Base-by-base conservation (phyloP, 2,329 filamentous ascomycete species). In the Escovopsis sp. region DNA sequence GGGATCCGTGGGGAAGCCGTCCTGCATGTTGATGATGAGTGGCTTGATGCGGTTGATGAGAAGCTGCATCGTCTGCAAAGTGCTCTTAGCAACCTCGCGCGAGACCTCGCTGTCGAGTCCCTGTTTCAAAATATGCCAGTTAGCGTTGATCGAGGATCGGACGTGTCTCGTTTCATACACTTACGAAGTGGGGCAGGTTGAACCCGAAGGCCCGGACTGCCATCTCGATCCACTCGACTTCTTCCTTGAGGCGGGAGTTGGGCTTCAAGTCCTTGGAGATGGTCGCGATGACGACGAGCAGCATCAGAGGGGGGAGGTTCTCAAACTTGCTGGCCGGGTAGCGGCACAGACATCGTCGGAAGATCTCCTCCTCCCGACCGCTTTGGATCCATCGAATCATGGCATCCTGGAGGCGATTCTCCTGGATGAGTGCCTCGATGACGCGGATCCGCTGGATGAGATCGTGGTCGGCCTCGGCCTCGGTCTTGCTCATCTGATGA, bases 381-480 rank as follows among this genome's bases (percentile, higher is more conserved):
- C 71, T 71, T 58, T 83, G 78, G 43, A 82, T 71, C 78, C 78
- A 82, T 45, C 72, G 71, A 43, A 81, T 69, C 55, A 79, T 69
- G 35, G 74, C 79, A 41, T 74, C 70, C 52, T 82, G 77, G 43
- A 72, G 70, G 31, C 73, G 70, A 16, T 73, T 74, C 27, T 72
- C 67, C 31, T 70, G 66, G 61, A 91, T 76, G 35, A 77, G 62
- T 39, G 66, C 60, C 39, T 77, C 75, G 44, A 89, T 78, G 20
- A 68, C 63, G 14, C 73, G 67, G 16, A 81, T 68, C 40, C 68
- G 61, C 39, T 67, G 63, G 34, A 70, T 63, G 40, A 76, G 62
- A 51, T 85, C 79, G 35, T 63, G 56, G 35, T 66, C 62, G 3
- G 54, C 53, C 38, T 61, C 60, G 4, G 54, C 50, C 35, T 63